These are phyloP conservation scores for Boletus vinaceobasis DNA, from an alignment of 768 basidiomycete genomes.

Conservation along the genomic window DNA sequence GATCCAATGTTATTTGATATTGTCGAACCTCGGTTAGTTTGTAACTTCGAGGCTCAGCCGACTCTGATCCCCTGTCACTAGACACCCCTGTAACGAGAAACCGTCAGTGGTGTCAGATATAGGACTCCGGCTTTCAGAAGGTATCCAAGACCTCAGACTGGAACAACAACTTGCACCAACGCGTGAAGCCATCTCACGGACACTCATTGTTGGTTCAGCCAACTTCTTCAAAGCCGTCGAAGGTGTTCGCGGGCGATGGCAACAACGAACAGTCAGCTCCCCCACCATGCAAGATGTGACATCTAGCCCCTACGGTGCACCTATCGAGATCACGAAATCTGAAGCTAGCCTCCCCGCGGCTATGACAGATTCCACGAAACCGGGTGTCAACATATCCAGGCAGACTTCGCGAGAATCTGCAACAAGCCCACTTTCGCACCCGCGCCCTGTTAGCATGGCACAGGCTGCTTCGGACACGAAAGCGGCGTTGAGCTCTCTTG, in stretches of 20 bases:
- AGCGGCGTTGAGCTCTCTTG: constrained; percentile 38
- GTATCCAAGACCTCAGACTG: constrained; percentile 88
- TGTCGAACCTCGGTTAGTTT: constrained; percentile 76
- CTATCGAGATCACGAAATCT: constrained; percentile 29
- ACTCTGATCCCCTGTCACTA: constrained; percentile 27
- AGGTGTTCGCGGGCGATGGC: constrained; percentile 78
- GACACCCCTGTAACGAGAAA: constrained; percentile 92
- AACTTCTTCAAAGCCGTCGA: constrained; percentile 89
- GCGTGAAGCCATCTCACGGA: constrained; percentile 81
- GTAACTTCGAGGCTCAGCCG: neutral
- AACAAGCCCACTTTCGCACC: constrained; percentile 5
- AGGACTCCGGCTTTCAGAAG: constrained; percentile 86
- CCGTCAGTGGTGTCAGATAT: constrained; percentile 89
- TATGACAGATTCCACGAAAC: constrained; percentile 14
- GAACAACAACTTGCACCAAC: constrained; percentile 94
- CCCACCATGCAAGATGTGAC: constrained; percentile 24
- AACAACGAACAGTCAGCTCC: constrained; percentile 35
- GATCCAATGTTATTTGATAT: constrained; percentile 95
- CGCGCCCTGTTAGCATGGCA: constrained; percentile 27
- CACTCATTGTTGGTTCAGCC: constrained; percentile 68
- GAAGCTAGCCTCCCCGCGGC: constrained; percentile 20
- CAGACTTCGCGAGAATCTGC: constrained; percentile 29
- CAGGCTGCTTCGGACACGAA: constrained; percentile 35
- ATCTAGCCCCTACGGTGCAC: constrained; percentile 17
- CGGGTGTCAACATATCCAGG: constrained; percentile 9